Conservation (phyloP, 805 yeast species). For the Ogataea siamensis region DNA sequence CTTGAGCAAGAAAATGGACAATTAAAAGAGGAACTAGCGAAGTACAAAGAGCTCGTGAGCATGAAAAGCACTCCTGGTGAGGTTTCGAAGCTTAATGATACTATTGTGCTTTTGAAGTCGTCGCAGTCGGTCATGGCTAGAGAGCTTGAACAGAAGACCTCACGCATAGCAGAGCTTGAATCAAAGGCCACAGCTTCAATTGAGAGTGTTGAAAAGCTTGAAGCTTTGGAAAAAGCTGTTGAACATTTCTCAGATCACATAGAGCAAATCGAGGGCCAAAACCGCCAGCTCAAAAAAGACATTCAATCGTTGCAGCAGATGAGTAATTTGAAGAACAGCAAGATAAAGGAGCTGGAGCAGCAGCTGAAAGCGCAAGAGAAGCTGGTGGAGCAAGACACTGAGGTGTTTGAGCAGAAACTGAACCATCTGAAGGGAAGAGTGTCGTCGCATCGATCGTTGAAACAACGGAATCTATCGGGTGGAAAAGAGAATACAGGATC, state of each 20-base stretch:
- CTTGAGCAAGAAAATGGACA: constrained; percentile 43
- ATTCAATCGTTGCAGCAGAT: constrained; percentile 53
- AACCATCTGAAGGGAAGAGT: constrained; percentile 28
- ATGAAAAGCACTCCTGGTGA: constrained; percentile 17
- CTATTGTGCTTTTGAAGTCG: constrained; percentile 20
- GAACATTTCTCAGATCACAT: constrained; percentile 57
- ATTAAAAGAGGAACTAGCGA: constrained; percentile 35
- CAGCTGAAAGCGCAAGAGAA: constrained; percentile 50
- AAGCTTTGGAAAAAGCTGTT: constrained; percentile 55
- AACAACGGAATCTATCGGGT: constrained; percentile 7
- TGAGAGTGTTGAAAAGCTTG: constrained; percentile 38
- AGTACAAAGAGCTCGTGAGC: constrained; percentile 17
- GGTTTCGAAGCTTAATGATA: constrained; percentile 26
- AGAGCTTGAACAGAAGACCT: constrained; percentile 24
- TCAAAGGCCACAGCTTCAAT: constrained; percentile 10
- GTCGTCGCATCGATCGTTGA: constrained; percentile 19
- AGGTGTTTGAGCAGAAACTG: constrained; percentile 46
- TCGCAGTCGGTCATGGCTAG: constrained; percentile 20
- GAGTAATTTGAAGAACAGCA: constrained; percentile 53
- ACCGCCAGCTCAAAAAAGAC: constrained; percentile 54
- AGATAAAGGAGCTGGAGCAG: constrained; percentile 53
- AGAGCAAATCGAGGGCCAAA: constrained; percentile 61
- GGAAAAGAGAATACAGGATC: constrained; percentile 21
- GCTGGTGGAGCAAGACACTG: constrained; percentile 47
- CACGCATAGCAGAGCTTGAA: constrained; percentile 21